These are phyloP conservation scores for Aureobasidium subglaciale DNA, from an alignment of 2,329 filamentous ascomycete species.

Conservation along the genomic window DNA sequence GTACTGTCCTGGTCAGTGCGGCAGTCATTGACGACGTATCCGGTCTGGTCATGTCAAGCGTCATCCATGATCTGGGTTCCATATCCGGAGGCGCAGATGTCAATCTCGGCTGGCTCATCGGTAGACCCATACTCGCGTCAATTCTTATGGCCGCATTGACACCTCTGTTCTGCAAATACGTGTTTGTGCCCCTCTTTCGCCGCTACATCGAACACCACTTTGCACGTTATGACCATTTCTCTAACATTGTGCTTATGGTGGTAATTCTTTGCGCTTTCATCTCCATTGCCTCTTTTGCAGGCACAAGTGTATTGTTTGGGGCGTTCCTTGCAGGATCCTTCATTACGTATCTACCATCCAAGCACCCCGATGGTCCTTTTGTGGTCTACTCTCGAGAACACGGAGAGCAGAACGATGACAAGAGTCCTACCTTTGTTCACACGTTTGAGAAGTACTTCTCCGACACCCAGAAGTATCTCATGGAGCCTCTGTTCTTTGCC, in stretches of 20 bases:
- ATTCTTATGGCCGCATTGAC: conserved; percentile 17
- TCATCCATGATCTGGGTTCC: conserved; percentile 24
- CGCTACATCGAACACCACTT: conserved; percentile 21
- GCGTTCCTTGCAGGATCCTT: conserved; percentile 28
- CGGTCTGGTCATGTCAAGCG: conserved; percentile 37
- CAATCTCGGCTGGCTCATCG: conserved; percentile 24
- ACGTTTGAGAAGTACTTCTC: conserved; percentile 35
- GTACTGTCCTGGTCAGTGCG: conserved; percentile 40
- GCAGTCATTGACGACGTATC: conserved; percentile 43
- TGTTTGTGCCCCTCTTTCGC: conserved; percentile 30
- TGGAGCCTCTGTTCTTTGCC: conserved; percentile 28
- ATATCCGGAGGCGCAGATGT: conserved; percentile 17
- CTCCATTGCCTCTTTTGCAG: conserved; percentile 25
- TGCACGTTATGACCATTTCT: conserved; percentile 22
- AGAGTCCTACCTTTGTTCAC: conserved; percentile 26
- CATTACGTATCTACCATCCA: conserved; percentile 25
- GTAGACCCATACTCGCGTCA: conserved; percentile 25
- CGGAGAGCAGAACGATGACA: conserved; percentile 24
- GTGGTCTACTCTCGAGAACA: conserved; percentile 24
- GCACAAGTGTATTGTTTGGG: conserved; percentile 27
- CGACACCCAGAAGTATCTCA: conserved; percentile 37
- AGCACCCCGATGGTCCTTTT: conserved; percentile 21
- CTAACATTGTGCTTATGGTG: conserved; percentile 26
- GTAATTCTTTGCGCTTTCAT: conserved; percentile 26
- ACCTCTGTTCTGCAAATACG: conserved; percentile 27